Evolutionary conservation across 2,329 filamentous ascomycete genomes (phyloP).

Genomic region (Emericellopsis atlantica): DNA sequence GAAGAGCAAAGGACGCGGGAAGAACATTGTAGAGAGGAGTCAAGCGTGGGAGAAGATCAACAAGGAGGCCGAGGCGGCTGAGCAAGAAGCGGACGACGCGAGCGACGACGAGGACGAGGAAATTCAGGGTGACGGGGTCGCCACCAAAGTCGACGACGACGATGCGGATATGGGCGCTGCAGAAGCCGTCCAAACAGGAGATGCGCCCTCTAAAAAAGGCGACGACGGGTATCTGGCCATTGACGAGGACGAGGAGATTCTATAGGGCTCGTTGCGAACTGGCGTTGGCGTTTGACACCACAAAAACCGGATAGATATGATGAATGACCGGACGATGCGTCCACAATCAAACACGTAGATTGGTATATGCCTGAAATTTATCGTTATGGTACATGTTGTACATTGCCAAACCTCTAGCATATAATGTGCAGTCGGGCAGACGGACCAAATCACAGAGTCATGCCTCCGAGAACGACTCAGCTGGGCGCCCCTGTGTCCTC

Average conservation of each 20-base stretch:
- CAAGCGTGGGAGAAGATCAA: conserved; percentile 50
- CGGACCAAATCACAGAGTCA: no score
- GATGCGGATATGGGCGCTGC: conserved; percentile 5
- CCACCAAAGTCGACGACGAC: conserved; percentile 1
- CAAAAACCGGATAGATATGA: neutral
- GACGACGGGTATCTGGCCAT: conserved; percentile 2
- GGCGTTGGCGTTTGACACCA: conserved; percentile 9
- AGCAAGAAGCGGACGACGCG: conserved; percentile 5
- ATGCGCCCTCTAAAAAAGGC: neutral
- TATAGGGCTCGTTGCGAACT: conserved; percentile 8
- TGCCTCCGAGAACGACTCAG: no score
- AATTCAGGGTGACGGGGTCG: conserved; percentile 9
- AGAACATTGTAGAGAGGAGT: conserved; percentile 31
- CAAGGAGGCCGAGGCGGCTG: conserved; percentile 17
- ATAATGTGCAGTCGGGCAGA: no score
- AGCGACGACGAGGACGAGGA: conserved; percentile 11
- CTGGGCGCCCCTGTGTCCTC: no score
- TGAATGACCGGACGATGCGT: neutral
- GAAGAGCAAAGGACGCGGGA: conserved; percentile 37
- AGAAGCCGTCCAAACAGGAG: neutral
- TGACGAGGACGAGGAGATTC: conserved; percentile 19
- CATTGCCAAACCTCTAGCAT: no score
- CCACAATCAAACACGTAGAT: no score
- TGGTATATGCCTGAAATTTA: no score
- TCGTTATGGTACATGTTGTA: no score